These are phyloP conservation scores for Lodderomyces beijingensis DNA, from an alignment of 1,139 yeast species.

Conservation along the genomic window DNA sequence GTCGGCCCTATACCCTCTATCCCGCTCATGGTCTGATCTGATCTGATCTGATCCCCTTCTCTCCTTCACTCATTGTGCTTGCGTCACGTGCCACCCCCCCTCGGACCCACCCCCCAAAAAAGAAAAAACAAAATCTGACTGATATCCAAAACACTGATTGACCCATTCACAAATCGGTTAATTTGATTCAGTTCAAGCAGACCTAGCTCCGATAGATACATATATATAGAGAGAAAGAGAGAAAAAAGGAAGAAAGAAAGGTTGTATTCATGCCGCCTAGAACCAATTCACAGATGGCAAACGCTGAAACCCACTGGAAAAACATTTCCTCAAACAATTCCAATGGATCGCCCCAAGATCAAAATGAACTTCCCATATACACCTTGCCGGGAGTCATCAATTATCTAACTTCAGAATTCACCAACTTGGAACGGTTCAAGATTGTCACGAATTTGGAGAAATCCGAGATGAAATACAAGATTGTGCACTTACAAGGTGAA, in stretches of 20 bases:
- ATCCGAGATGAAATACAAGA: constrained; percentile 52
- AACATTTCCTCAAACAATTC: constrained; percentile 14
- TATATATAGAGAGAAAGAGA: not conserved
- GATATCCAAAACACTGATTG: no score
- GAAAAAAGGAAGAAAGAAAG: not conserved
- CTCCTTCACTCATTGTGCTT: no score
- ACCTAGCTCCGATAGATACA: constrained; percentile 1
- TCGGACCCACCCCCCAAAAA: no score
- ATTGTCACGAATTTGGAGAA: constrained; percentile 54
- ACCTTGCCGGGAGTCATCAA: constrained; percentile 65
- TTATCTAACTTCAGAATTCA: constrained; percentile 57
- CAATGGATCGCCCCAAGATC: constrained; percentile 13
- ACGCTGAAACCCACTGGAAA: constrained; percentile 13
- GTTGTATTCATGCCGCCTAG: constrained; percentile 8
- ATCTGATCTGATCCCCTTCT: no score
- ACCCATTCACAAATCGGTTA: not conserved
- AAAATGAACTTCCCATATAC: constrained; percentile 23
- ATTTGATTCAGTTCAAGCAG: no score
- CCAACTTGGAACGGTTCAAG: constrained; percentile 53
- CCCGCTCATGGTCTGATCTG: no score
- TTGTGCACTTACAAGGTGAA: constrained; percentile 53
- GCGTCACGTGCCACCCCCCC: no score
- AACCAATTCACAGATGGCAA: constrained; percentile 5
- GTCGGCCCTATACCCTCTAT: no score
- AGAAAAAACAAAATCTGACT: no score